Evolutionary conservation across 306 rosid genomes (phyloP), one percentile per base, ranked within the genome.

Genomic region (Citrullus colocynthis): DNA sequence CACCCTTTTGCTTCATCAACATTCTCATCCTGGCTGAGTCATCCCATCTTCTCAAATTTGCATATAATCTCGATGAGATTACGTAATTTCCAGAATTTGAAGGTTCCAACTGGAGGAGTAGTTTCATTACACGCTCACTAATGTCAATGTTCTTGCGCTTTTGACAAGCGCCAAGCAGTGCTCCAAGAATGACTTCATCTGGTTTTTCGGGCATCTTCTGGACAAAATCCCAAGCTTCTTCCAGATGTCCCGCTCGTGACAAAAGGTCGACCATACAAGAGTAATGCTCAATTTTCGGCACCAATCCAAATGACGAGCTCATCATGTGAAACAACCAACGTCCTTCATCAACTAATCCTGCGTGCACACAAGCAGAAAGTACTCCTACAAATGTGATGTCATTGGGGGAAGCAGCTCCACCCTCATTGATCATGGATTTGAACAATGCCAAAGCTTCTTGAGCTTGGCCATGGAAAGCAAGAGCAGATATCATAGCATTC

Each of bases 361-460:
- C 96, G 81, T 94, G 98, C 30, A 94, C 97, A 61, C 98, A 94
- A 9, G 98, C 97, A 78, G 98, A 94, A 82, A 94, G 98, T 54
- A 92, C 85, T 72, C 86, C 96, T 9, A 94, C 88, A 85, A 94
- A 91, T 36, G 98, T 91, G 85, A 94, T 92, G 75, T 89, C 97
- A 80, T 94, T 87, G 9, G 98, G 97, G 17, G 62, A 54, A 34
- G 89, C 85, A 76, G 83, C 79, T 42, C 81, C 91, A 67, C 87
- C 89, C 32, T 91, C 96, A 34, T 80, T 67, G 42, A 86, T 82
- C 97, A 93, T 88, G 69, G 89, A 78, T 79, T 89, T 63, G 81
- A 94, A 94, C 28, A 91, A 80, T 76, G 89, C 74, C 17, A 94
- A 69, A 60, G 96, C 95, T 65, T 92, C 96, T 84, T 79, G 58